A percentile compares a stretch with the other conserved stretches of the same genome.
phyloP scores from a whole-genome alignment of 2,329 filamentous ascomycete species.

The Thielaviopsis populi region DNA sequence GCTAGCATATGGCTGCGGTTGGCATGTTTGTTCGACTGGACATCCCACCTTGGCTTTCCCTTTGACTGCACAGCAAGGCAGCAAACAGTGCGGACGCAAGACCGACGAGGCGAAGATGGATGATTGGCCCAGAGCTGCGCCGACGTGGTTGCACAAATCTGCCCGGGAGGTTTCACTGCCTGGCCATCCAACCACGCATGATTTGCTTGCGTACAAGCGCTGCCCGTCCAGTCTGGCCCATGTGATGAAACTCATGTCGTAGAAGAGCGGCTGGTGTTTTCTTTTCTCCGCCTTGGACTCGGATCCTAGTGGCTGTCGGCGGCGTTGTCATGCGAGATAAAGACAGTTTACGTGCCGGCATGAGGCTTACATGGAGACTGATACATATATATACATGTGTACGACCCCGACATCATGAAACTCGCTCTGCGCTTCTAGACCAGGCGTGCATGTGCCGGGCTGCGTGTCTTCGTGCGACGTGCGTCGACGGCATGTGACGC shows the following conservation, averaged over 20 bases:
- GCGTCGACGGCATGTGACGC: no score
- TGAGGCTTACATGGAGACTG: neutral
- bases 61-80: neutral
- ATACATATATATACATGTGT: neutral
- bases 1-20: neutral
- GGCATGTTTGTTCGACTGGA: neutral
- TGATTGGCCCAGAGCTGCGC: neutral
- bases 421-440: no score
- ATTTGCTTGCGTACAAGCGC: neutral
- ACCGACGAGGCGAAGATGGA: neutral
- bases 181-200: neutral
- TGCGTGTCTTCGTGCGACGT: no score
- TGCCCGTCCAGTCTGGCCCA: neutral
- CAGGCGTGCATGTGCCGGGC: no score
- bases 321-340: neutral
- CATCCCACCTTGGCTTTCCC: neutral
- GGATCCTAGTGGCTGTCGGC: no score
- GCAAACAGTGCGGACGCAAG: neutral
- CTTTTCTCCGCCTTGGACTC: neutral
- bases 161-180: neutral
- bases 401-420: no score
- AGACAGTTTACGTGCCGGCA: no score
- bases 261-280: neutral
- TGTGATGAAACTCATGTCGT: neutral
- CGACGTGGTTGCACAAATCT: neutral